Percentiles rank a stretch among this genome's conserved stretches.
These are phyloP conservation scores for Paramecium sexaurelia DNA, from an alignment of 73 alveolate species.

Conservation along the genomic window DNA sequence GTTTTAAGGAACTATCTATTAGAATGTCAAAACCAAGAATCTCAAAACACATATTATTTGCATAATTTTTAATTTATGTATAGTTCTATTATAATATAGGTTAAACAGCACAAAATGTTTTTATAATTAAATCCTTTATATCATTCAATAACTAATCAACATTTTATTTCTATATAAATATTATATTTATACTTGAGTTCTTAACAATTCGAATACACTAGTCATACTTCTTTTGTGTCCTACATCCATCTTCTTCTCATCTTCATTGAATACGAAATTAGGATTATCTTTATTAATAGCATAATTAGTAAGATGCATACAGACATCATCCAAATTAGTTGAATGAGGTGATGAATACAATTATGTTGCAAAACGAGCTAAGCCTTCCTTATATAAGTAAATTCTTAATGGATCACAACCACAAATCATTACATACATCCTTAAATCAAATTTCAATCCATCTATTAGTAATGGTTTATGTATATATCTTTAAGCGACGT, in stretches of 20 bases:
- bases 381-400: slow-evolving; percentile 92
- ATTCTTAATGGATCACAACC: slow-evolving; percentile 94
- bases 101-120: slow-evolving; percentile 81
- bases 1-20: slow-evolving; percentile 81
- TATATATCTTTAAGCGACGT: slow-evolving; percentile 88
- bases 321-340: slow-evolving; percentile 78
- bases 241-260: slow-evolving; percentile 80
- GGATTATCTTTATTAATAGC: slow-evolving; percentile 85
- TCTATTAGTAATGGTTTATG: slow-evolving; percentile 91
- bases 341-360: slow-evolving; percentile 81
- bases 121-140: slow-evolving; percentile 87
- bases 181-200: neutral
- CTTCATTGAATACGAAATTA: slow-evolving; percentile 78
- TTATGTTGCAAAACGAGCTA: slow-evolving; percentile 97
- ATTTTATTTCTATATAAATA: slow-evolving; percentile 66
- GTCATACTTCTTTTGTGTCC: slow-evolving; percentile 87
- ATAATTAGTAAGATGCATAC: slow-evolving; percentile 93
- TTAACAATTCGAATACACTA: slow-evolving; percentile 24
- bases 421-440: slow-evolving; percentile 92
- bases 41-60: slow-evolving; percentile 87
- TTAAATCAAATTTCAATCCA: slow-evolving; percentile 92
- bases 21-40: slow-evolving; percentile 93
- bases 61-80: slow-evolving; percentile 76
- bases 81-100: slow-evolving; percentile 79
- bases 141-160: slow-evolving; percentile 69